Conservation (phyloP, 768 basidiomycete genomes). For the Serendipita vermifera region DNA sequence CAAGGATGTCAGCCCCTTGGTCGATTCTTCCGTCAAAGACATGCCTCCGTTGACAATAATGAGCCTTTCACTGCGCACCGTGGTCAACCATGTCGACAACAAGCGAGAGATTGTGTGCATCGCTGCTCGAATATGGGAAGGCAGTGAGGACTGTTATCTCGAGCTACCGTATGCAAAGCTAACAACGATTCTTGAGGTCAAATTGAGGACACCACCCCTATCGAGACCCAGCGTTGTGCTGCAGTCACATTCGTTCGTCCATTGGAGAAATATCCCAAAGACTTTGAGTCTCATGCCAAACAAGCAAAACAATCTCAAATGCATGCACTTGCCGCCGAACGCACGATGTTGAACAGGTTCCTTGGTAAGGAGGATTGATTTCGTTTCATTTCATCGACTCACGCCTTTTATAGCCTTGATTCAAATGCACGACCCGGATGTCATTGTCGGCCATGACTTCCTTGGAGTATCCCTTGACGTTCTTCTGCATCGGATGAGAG, state of each 20-base stretch:
- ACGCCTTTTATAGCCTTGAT: constrained; percentile 41
- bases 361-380: constrained; percentile 61
- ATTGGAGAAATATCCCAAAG: constrained; percentile 70
- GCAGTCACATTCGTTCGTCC: constrained; percentile 86
- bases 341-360: constrained; percentile 69
- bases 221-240: constrained; percentile 68
- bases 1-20: constrained; percentile 75
- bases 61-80: constrained; percentile 76
- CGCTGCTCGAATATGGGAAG: constrained; percentile 71
- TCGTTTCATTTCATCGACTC: no score
- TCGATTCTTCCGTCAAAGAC: constrained; percentile 63
- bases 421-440: constrained; percentile 82
- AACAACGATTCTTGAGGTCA: constrained; percentile 42
- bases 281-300: constrained; percentile 61
- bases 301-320: constrained; percentile 39
- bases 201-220: constrained; percentile 85
- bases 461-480: constrained; percentile 81
- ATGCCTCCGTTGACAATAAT: constrained; percentile 81
- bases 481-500: constrained; percentile 78
- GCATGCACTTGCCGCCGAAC: constrained; percentile 63
- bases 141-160: constrained; percentile 32
- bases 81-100: constrained; percentile 89
- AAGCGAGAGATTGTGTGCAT: constrained; percentile 87
- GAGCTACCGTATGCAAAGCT: background rate
- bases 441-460: constrained; percentile 92